These are phyloP conservation scores for Curvularia hawaiiensis DNA, from an alignment of 2,329 filamentous ascomycete genomes.

Conservation along the genomic window DNA sequence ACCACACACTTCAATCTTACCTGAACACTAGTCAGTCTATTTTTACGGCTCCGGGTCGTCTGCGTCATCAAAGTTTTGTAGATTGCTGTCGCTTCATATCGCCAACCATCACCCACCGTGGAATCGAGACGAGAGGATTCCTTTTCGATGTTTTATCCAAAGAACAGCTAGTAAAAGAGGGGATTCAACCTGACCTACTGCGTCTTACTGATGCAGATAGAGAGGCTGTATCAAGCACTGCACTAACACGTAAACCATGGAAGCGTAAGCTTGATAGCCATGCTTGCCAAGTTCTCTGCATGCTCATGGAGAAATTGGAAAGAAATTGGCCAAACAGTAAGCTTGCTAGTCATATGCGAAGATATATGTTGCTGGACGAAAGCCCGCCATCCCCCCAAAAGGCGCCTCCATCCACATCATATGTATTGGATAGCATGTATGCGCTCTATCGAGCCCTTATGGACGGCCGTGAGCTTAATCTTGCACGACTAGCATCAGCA, in stretches of 20 bases:
- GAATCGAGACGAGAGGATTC: conserved; percentile 18
- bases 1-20: conserved; percentile 7
- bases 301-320: conserved; percentile 1
- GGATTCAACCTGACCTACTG: background rate
- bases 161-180: background rate
- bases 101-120: conserved; percentile 9
- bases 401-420: conserved; percentile 3
- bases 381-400: background rate
- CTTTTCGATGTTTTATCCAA: conserved; percentile 12
- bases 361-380: conserved; percentile 6
- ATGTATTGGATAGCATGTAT: conserved; percentile 16
- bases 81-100: conserved; percentile 22
- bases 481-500: conserved; percentile 14
- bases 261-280: background rate
- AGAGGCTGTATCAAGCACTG: background rate
- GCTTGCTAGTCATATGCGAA: background rate
- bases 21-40: conserved; percentile 7
- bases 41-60: conserved; percentile 11
- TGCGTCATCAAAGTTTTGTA: conserved; percentile 18
- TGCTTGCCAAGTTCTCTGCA: background rate
- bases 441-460: conserved; percentile 14
- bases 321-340: background rate
- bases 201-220: background rate
- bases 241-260: background rate
- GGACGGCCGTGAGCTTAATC: conserved; percentile 7